These are phyloP conservation scores for Penicillium verhagenii DNA, from an alignment of 495 filamentous ascomycete species.

Conservation along the genomic window DNA sequence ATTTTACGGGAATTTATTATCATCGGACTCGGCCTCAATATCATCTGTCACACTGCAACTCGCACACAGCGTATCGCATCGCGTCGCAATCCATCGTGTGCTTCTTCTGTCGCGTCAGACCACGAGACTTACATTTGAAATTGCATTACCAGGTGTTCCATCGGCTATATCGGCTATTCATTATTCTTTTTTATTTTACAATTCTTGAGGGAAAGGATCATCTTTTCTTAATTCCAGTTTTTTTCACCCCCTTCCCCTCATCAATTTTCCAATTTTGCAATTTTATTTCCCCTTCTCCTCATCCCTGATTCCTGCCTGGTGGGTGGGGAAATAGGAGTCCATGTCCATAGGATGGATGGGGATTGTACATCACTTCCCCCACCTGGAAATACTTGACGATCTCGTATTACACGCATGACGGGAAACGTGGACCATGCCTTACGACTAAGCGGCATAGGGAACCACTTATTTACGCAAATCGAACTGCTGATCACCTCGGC, in stretches of 20 bases:
- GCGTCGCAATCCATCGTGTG: no score
- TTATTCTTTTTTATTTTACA: no score
- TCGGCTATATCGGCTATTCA: neutral
- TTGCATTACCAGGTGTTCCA: slow-evolving; percentile 13
- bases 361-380: slow-evolving; percentile 7
- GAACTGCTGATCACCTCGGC: slow-evolving; percentile 29
- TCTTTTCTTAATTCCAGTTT: neutral
- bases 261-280: neutral
- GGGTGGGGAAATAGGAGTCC: neutral
- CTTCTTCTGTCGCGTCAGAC: neutral
- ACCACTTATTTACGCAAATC: slow-evolving; percentile 15
- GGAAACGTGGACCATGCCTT: slow-evolving; percentile 25
- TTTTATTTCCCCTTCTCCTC: neutral
- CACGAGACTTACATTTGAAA: neutral
- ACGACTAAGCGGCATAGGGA: slow-evolving; percentile 9
- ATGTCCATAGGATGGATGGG: neutral
- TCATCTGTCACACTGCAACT: slow-evolving; percentile 3
- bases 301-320: neutral
- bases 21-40: slow-evolving; percentile 1
- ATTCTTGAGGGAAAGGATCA: neutral
- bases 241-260: neutral
- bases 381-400: slow-evolving; percentile 6
- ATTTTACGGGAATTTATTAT: slow-evolving; percentile 1
- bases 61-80: neutral
- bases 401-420: slow-evolving; percentile 22